Conservation (phyloP, 2,329 filamentous ascomycete genomes). For the Botrytis aclada region DNA sequence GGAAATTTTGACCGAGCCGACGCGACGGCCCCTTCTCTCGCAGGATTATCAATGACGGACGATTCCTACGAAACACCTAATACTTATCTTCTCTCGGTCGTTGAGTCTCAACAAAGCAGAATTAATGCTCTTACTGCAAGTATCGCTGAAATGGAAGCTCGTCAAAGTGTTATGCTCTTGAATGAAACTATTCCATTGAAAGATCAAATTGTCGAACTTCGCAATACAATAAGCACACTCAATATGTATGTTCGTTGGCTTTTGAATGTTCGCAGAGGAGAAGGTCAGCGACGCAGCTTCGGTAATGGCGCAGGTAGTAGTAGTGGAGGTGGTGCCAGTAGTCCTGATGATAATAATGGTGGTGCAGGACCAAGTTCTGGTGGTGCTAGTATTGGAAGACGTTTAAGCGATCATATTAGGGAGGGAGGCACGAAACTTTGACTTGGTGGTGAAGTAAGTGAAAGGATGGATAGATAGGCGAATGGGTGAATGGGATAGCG, state of each 20-base stretch:
- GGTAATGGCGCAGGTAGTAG: not conserved
- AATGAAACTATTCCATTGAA: slow-evolving; percentile 61
- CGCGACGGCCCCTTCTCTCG: slow-evolving; percentile 23
- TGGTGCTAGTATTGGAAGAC: slow-evolving; percentile 9
- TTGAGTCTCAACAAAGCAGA: slow-evolving; percentile 52
- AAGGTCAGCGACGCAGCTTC: slow-evolving; percentile 28
- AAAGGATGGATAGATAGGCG: not conserved
- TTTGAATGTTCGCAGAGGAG: slow-evolving; percentile 37
- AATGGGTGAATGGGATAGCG: not conserved
- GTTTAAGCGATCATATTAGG: slow-evolving; percentile 8
- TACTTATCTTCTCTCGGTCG: slow-evolving; percentile 45
- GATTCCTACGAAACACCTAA: slow-evolving; percentile 40
- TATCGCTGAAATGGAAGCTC: slow-evolving; percentile 56
- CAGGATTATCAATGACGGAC: slow-evolving; percentile 22
- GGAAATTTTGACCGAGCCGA: slow-evolving; percentile 31
- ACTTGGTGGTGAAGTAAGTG: not conserved
- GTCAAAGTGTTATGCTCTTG: slow-evolving; percentile 59
- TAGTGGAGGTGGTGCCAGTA: not conserved
- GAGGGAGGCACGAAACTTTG: slow-evolving; percentile 11
- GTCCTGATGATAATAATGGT: slow-evolving; percentile 7
- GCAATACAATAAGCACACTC: slow-evolving; percentile 37
- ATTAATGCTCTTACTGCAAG: slow-evolving; percentile 57
- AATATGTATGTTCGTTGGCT: slow-evolving; percentile 40
- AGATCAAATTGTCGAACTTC: slow-evolving; percentile 56
- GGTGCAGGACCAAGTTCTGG: slow-evolving; percentile 9